Evolutionary conservation across 495 filamentous ascomycete species (phyloP).

Genomic region (Neurospora sp.): DNA sequence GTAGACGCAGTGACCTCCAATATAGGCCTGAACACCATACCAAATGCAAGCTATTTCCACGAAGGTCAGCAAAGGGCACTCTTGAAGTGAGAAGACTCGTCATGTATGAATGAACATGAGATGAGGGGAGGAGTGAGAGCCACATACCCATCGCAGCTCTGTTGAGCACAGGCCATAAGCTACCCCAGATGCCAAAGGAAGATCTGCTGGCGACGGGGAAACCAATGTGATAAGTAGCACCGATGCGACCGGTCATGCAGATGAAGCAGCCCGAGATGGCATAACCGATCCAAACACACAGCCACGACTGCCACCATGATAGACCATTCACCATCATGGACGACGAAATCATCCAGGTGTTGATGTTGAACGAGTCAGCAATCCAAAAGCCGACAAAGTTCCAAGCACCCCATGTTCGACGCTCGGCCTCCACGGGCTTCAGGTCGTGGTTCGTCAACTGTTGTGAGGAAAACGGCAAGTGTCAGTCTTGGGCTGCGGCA

Average conservation of each 20-base stretch:
- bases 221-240: slow-evolving; percentile 81
- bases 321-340: slow-evolving; percentile 64
- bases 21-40: slow-evolving; percentile 84
- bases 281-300: slow-evolving; percentile 83
- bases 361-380: slow-evolving; percentile 93
- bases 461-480: slow-evolving; percentile 2
- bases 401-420: slow-evolving; percentile 78
- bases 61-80: slow-evolving; percentile 1
- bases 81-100: not conserved
- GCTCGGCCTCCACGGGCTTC: slow-evolving; percentile 78
- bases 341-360: slow-evolving; percentile 96
- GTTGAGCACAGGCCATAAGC: slow-evolving; percentile 85
- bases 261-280: slow-evolving; percentile 67
- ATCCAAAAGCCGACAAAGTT: slow-evolving; percentile 92
- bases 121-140: not conserved
- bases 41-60: slow-evolving; percentile 50
- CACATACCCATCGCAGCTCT: slow-evolving; percentile 63
- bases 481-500: not conserved
- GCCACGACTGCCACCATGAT: slow-evolving; percentile 94
- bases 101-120: not conserved
- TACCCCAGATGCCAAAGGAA: slow-evolving; percentile 81
- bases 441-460: slow-evolving; percentile 80
- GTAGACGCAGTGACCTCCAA: slow-evolving; percentile 72
- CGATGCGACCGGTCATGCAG: slow-evolving; percentile 71
- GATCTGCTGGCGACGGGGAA: slow-evolving; percentile 71